Conservation (phyloP, 1,139 yeast genomes). For the Saccharomycopsis phalli region DNA sequence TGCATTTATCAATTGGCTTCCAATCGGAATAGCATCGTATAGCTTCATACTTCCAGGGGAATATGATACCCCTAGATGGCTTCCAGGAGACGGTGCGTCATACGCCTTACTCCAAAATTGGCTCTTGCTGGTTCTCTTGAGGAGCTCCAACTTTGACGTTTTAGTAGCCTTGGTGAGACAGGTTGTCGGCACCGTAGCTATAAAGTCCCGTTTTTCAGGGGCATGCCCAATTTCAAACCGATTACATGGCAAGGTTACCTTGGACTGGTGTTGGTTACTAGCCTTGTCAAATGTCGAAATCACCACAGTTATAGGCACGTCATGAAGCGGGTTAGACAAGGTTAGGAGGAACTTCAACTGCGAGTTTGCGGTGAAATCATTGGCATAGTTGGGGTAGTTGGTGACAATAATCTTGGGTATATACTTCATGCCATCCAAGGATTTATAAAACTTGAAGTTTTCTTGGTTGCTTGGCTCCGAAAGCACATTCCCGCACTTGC, state of each 20-base stretch:
- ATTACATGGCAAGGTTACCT: conserved; percentile 16
- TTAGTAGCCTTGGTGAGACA: conserved; percentile 12
- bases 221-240: conserved; percentile 7
- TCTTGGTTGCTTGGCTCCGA: conserved; percentile 13
- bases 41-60: background rate
- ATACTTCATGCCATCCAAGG: conserved; percentile 15
- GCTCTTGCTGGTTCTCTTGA: conserved; percentile 5
- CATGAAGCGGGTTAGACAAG: conserved; percentile 11
- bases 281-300: conserved; percentile 14
- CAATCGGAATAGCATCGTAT: background rate
- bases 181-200: conserved; percentile 14
- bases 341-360: conserved; percentile 3
- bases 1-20: conserved; percentile 5
- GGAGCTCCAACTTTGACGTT: conserved; percentile 12
- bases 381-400: conserved; percentile 4
- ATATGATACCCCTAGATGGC: background rate
- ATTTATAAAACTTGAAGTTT: conserved; percentile 13
- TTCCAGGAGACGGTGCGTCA: background rate
- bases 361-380: background rate
- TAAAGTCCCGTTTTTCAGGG: conserved; percentile 5
- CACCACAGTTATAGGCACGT: conserved; percentile 6
- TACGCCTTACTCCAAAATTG: conserved; percentile 4
- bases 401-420: conserved; percentile 11
- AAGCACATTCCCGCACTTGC: conserved; percentile 17
- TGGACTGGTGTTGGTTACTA: conserved; percentile 9